Conservation (phyloP, 495 filamentous ascomycete genomes). For the Mytilinidion resinicola region DNA sequence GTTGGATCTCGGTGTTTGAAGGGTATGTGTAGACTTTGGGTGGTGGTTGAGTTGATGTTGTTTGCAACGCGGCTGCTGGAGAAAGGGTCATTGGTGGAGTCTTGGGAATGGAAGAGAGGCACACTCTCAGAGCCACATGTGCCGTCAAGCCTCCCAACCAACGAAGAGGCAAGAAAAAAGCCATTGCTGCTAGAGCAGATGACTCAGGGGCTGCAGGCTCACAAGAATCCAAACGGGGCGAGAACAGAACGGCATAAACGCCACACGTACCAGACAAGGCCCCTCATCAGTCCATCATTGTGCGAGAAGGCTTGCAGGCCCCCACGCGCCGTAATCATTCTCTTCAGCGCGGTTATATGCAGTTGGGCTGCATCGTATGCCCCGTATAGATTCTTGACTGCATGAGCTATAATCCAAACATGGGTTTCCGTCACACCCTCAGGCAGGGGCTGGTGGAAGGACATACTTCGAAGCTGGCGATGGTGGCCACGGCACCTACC, state of each 20-base stretch:
- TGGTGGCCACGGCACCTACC: constrained; percentile 14
- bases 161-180: too few species aligned
- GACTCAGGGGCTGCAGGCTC: too few species aligned
- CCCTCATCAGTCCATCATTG: constrained; percentile 20
- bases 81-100: too few species aligned
- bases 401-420: not conserved
- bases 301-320: constrained; percentile 18
- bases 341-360: constrained; percentile 21
- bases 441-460: not conserved
- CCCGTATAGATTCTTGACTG: constrained; percentile 17
- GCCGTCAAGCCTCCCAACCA: too few species aligned
- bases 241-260: too few species aligned
- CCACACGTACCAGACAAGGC: constrained; percentile 16
- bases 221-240: too few species aligned
- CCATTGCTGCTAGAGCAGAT: too few species aligned
- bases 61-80: too few species aligned
- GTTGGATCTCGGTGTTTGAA: too few species aligned
- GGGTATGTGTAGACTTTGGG: too few species aligned
- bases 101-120: too few species aligned
- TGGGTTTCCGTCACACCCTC: not conserved
- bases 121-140: too few species aligned
- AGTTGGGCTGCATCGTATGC: constrained; percentile 24
- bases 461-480: constrained; percentile 24
- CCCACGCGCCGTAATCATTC: constrained; percentile 20
- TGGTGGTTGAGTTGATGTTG: not conserved